Base-by-base conservation (phyloP, 306 rosid genomes). In the Abrus precatorius region DNA sequence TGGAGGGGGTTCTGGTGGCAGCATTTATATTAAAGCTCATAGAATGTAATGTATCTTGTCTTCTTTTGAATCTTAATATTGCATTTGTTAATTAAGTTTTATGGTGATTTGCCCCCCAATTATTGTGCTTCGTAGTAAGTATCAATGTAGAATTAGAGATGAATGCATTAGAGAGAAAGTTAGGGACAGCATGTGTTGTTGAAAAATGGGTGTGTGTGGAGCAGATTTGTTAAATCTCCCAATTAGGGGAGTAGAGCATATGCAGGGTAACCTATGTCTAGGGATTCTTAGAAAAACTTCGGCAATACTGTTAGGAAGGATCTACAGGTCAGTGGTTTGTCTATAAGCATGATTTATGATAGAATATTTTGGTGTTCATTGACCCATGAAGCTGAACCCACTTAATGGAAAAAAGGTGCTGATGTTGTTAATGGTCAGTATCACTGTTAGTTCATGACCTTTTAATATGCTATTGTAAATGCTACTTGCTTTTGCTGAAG, bases 1-100 rank as follows among this genome's bases (percentile, higher is more conserved):
- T 79, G 99, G 99, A 43, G 98, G 99, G 63, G 99, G 99, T 40
- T 95, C 99, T 28, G 99, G 96, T 48, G 99, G 99, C 71, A 95
- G 99, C 94, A 89, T 95, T 80, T 93, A 29, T 80, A 65, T 95
- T 74, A 80, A 76, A 72, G 91, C 96, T 80, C 82, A 64, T 69
- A 88, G 96, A 88, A 89, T 93, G 99, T 95, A 91, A 85, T 82
- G 59, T 77, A 44, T 69, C 60, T 44, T 45, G 6, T 36, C 29
- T 12, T 12, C n/a, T 9, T 49, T 57, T 82, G 13, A 82, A 44
- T 66, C 9, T 9, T 89, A 84, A 69, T 79, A 48, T 82, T 69
- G 38, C 83, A 30, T 32, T 63, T 84, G 55, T 28, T 2, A 48
- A 62, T 72, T 82, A 40, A 34, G 38, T 50, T 64, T 57, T 29